Percentiles rank a stretch among this genome's conserved stretches.
Conservation (phyloP, 768 basidiomycete species). For the Leccinum imitatum region DNA sequence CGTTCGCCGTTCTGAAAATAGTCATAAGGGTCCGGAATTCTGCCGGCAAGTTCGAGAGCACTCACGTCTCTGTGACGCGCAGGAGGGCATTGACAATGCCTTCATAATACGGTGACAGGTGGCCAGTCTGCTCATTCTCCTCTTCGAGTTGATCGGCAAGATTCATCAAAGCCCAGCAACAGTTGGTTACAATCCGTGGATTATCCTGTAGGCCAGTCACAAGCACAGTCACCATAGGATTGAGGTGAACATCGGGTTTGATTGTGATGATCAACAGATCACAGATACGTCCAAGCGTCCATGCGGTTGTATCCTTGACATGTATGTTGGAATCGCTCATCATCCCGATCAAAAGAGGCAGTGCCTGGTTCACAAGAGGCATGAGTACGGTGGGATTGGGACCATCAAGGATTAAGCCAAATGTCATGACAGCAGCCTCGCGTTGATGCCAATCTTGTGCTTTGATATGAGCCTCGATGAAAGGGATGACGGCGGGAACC, state of each 20-base stretch:
- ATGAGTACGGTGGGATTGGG: slow-evolving; percentile 86
- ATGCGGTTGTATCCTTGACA: slow-evolving; percentile 96
- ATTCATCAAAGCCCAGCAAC: slow-evolving; percentile 97
- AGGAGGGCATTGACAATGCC: slow-evolving; percentile 83
- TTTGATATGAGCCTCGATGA: slow-evolving; percentile 96
- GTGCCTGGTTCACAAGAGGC: slow-evolving; percentile 90
- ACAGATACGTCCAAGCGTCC: slow-evolving; percentile 95
- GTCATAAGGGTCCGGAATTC: slow-evolving; percentile 12
- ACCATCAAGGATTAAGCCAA: slow-evolving; percentile 96
- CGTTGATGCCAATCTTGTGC: slow-evolving; percentile 90
- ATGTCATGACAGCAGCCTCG: slow-evolving; percentile 98
- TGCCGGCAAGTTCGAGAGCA: slow-evolving; percentile 7
- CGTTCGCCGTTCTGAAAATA: slow-evolving; percentile 66
- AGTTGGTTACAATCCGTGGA: slow-evolving; percentile 87
- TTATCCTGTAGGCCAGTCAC: slow-evolving; percentile 78
- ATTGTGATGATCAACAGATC: slow-evolving; percentile 84
- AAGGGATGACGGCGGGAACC: slow-evolving; percentile 92
- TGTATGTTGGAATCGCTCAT: slow-evolving; percentile 83
- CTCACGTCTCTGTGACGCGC: slow-evolving; percentile 83
- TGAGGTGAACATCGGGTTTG: slow-evolving; percentile 86
- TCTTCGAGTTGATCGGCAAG: slow-evolving; percentile 84
- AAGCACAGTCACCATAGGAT: slow-evolving; percentile 77
- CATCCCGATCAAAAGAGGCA: slow-evolving; percentile 93
- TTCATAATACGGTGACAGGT: slow-evolving; percentile 87
- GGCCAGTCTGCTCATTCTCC: slow-evolving; percentile 54